phyloP scores from a whole-genome alignment of 2,329 filamentous ascomycete species.

The Cyphellophora europaea region DNA sequence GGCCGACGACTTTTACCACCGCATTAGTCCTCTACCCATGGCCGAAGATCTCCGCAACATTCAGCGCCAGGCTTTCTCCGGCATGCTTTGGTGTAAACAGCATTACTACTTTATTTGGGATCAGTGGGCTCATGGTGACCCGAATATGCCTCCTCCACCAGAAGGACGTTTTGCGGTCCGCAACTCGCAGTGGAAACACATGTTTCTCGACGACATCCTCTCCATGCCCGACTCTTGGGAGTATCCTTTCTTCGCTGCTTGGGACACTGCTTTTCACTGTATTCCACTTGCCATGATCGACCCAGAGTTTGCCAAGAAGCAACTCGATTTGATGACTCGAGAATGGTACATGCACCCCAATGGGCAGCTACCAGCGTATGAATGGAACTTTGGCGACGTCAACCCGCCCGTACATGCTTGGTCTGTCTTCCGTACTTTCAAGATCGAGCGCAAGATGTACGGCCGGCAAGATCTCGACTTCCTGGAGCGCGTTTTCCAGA shows the following conservation, averaged over 20 bases:
- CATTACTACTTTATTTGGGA: constrained; percentile 97
- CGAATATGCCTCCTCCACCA: constrained; percentile 77
- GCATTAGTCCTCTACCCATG: constrained; percentile 88
- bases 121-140: constrained; percentile 93
- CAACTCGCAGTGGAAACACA: constrained; percentile 86
- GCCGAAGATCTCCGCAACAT: constrained; percentile 88
- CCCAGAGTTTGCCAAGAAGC: constrained; percentile 95
- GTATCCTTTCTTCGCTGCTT: constrained; percentile 94
- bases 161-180: constrained; percentile 68
- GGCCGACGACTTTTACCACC: constrained; percentile 91
- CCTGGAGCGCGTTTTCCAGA: constrained; percentile 92
- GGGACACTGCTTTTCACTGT: constrained; percentile 96
- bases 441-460: constrained; percentile 96
- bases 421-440: constrained; percentile 92
- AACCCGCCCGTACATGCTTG: constrained; percentile 95
- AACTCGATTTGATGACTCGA: constrained; percentile 87
- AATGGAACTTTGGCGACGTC: constrained; percentile 97
- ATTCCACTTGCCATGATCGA: constrained; percentile 96
- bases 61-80: constrained; percentile 85
- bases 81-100: constrained; percentile 99
- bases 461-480: constrained; percentile 92
- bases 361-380: constrained; percentile 83
- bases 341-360: constrained; percentile 99
- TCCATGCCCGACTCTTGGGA: constrained; percentile 99
- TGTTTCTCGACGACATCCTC: constrained; percentile 87